Percentiles rank a stretch among this genome's conserved stretches.
These are phyloP conservation scores for Talaromyces sp. DNA, from an alignment of 2,329 filamentous ascomycete species.

Conservation along the genomic window DNA sequence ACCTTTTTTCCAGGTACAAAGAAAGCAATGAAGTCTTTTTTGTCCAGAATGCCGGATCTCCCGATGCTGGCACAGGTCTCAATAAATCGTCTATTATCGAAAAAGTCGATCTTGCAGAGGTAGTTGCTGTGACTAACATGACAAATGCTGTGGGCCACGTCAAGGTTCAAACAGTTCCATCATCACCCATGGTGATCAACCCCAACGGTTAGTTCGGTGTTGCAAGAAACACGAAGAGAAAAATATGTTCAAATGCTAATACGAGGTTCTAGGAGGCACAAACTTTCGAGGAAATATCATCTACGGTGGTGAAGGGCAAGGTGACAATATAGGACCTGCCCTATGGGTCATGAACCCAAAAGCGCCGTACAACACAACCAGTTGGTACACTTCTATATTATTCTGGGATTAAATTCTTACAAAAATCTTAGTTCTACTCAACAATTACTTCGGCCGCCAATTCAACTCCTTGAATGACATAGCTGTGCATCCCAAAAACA, in stretches of 20 bases:
- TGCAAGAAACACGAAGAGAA: not conserved
- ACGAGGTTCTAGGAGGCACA: not conserved
- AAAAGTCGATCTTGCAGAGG: not conserved
- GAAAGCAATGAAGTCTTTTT: not conserved
- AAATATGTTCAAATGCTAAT: not conserved
- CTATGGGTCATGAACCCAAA: not conserved
- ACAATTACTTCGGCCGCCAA: not conserved
- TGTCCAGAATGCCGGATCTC: not conserved
- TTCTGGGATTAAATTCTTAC: not conserved
- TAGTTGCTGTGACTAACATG: not conserved
- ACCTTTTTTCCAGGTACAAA: not conserved
- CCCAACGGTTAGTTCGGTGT: not conserved
- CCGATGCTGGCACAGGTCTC: not conserved
- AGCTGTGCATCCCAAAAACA: not conserved
- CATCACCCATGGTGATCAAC: not conserved
- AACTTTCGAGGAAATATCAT: not conserved
- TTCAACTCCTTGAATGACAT: not conserved
- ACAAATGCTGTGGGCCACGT: not conserved
- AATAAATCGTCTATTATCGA: not conserved
- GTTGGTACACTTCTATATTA: not conserved
- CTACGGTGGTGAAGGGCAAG: not conserved
- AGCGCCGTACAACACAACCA: not conserved
- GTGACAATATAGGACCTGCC: not conserved
- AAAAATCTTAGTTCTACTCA: not conserved
- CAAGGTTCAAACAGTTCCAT: not conserved